phyloP scores from a whole-genome alignment of 495 filamentous ascomycete genomes.

The Aspergillus sparsus region DNA sequence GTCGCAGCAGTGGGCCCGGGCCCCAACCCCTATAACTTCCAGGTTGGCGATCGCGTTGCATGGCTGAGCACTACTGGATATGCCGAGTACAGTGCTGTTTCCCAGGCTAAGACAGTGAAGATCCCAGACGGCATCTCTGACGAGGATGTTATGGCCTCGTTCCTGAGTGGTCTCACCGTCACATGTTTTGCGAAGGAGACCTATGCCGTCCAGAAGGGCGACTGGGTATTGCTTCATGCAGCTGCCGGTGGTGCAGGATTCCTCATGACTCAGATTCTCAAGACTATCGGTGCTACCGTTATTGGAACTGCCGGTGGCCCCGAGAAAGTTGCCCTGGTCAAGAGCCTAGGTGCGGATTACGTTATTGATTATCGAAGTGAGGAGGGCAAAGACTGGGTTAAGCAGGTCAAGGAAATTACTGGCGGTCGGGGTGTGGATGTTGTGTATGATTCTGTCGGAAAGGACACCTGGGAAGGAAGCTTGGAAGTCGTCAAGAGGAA shows the following conservation, averaged over 20 bases:
- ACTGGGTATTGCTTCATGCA: constrained; percentile 87
- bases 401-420: constrained; percentile 69
- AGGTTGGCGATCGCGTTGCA: constrained; percentile 66
- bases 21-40: constrained; percentile 48
- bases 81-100: constrained; percentile 72
- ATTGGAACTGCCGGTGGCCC: constrained; percentile 80
- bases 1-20: constrained; percentile 56
- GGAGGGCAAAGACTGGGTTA: constrained; percentile 64
- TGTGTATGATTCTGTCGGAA: constrained; percentile 89
- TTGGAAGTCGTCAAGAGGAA: constrained; percentile 77
- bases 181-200: constrained; percentile 79
- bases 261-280: constrained; percentile 74
- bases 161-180: constrained; percentile 87
- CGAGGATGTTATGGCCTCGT: constrained; percentile 63
- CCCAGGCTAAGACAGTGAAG: constrained; percentile 56
- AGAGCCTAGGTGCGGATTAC: constrained; percentile 66
- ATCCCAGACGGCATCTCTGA: constrained; percentile 65
- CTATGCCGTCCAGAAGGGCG: constrained; percentile 69
- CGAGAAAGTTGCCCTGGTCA: constrained; percentile 73
- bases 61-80: constrained; percentile 66
- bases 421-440: constrained; percentile 69
- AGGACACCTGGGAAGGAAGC: constrained; percentile 81
- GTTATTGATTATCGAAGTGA: constrained; percentile 72
- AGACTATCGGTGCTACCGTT: constrained; percentile 69
- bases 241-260: constrained; percentile 88